A percentile compares a stretch with the other conserved stretches of the same genome.
Evolutionary conservation across 73 alveolate genomes (phyloP).

Genomic region (Stentor roeselii): DNA sequence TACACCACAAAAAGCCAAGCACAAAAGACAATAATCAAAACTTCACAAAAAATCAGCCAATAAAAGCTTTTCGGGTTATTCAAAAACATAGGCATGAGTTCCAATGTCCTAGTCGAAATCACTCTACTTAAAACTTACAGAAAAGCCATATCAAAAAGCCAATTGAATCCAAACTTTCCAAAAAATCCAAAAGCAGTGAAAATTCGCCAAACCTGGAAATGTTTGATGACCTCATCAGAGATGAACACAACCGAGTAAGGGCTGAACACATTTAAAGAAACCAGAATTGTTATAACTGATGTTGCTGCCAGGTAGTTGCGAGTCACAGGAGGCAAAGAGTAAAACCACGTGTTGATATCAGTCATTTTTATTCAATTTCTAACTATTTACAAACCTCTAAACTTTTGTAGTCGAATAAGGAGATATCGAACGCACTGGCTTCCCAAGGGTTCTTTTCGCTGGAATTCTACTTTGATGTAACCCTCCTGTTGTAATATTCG

Average conservation of each 20-base stretch:
- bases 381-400: neutral
- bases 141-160: neutral
- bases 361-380: conserved; percentile 13
- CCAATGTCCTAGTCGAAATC: neutral
- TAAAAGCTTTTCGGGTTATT: neutral
- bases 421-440: neutral
- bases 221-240: neutral
- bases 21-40: neutral
- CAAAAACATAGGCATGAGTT: neutral
- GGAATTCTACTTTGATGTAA: neutral
- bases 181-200: neutral
- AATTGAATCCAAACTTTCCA: neutral
- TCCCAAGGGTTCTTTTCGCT: neutral
- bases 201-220: neutral
- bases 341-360: neutral
- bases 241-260: neutral
- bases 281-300: neutral
- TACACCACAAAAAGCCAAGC: neutral
- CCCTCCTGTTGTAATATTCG: too few relatives aligned
- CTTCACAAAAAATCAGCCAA: neutral
- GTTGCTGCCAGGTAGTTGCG: neutral
- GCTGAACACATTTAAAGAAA: neutral
- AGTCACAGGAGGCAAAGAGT: neutral
- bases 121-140: neutral
- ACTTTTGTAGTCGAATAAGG: neutral